Percentiles rank a stretch among this genome's conserved stretches.
phyloP scores from a whole-genome alignment of 2,329 filamentous ascomycete species.

The Macroventuria anomochaeta region DNA sequence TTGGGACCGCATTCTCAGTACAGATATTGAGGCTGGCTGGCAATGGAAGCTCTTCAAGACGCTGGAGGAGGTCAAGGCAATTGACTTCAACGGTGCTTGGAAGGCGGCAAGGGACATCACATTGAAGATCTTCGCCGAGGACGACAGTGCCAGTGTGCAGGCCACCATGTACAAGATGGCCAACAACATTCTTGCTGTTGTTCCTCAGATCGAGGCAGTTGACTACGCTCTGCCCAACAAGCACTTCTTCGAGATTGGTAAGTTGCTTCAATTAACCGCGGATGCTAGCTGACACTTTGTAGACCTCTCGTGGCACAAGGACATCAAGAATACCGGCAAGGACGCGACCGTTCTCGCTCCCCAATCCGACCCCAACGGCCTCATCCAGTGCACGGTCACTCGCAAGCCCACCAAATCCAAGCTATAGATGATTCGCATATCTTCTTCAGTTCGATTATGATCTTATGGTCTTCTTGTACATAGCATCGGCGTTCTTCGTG shows the following conservation, averaged over 20 bases:
- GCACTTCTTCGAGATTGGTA: constrained; percentile 96
- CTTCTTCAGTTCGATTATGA: constrained; percentile 7
- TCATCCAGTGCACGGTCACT: constrained; percentile 91
- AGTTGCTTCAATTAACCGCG: constrained; percentile 44
- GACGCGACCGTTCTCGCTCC: constrained; percentile 96
- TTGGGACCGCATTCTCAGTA: constrained; percentile 94
- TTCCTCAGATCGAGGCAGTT: constrained; percentile 73
- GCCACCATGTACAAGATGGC: constrained; percentile 99
- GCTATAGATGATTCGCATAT: constrained; percentile 39
- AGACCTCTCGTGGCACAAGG: constrained; percentile 98
- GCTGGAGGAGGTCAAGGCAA: constrained; percentile 70
- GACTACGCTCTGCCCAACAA: constrained; percentile 93
- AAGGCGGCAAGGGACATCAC: constrained; percentile 80
- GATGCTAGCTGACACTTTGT: constrained; percentile 26
- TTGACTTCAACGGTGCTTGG: constrained; percentile 80
- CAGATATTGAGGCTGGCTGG: constrained; percentile 88
- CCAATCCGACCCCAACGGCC: constrained; percentile 89
- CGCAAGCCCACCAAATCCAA: constrained; percentile 59
- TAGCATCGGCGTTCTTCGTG: constrained; percentile 21
- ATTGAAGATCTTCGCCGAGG: constrained; percentile 87
- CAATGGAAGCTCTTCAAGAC: constrained; percentile 76
- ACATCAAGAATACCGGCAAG: constrained; percentile 90
- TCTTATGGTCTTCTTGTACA: constrained; percentile 24
- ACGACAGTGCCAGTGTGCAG: constrained; percentile 92
- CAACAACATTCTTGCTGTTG: constrained; percentile 79